Conservation (phyloP, 2,329 filamentous ascomycete species). For the Botrytis pseudocinerea region DNA sequence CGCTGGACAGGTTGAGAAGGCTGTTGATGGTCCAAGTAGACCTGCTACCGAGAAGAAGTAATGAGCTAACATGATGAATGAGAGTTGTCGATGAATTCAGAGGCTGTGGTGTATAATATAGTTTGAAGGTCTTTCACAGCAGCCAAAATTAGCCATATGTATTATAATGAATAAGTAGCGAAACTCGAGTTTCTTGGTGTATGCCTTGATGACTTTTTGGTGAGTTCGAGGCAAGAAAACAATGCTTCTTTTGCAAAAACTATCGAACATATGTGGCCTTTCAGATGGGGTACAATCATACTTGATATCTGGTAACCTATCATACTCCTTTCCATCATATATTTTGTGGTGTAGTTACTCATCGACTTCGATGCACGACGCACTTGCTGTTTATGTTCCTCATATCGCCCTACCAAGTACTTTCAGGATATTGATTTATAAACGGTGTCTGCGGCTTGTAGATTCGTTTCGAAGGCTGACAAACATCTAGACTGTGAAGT, state of each 20-base stretch:
- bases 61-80: not conserved
- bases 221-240: not conserved
- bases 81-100: not conserved
- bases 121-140: not conserved
- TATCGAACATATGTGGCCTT: not conserved
- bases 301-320: not conserved
- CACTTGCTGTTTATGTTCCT: not conserved
- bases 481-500: not conserved
- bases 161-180: not conserved
- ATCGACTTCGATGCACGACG: not conserved
- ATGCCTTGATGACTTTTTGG: not conserved
- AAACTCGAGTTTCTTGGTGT: not conserved
- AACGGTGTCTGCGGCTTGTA: too few relatives aligned
- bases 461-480: not conserved
- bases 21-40: slow-evolving; percentile 15
- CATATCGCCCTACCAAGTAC: too few relatives aligned
- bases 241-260: not conserved
- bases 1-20: slow-evolving; percentile 16
- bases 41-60: slow-evolving; percentile 16
- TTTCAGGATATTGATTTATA: not conserved
- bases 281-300: not conserved
- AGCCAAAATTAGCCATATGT: not conserved
- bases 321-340: not conserved
- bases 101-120: not conserved
- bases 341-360: not conserved